Evolutionary conservation across 2,329 filamentous ascomycete species (phyloP), one percentile per base, ranked within the genome.

Genomic region (Fusarium nematophilum): DNA sequence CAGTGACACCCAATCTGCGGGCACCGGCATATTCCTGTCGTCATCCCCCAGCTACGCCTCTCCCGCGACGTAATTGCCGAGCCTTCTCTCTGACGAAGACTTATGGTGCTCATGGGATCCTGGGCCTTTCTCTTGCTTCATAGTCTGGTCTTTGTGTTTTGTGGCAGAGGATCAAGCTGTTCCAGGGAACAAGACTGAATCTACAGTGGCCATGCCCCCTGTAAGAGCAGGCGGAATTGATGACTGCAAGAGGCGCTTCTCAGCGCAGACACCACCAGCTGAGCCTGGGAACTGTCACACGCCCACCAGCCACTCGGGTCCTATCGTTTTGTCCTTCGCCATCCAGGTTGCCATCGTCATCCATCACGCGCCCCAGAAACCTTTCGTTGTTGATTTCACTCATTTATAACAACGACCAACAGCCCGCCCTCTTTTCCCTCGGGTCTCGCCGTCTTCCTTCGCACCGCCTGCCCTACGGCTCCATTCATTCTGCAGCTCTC

Each of bases 291-390:
- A 33, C 11, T 31, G 42, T 53, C 43, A 48, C 36, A 53, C 36
- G 43, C 34, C n/a, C n/a, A n/a, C 15, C 13, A 27, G 21, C 23
- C 15, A 39, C 42, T 54, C 26, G 36, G 43, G 48, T 45, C 39
- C 38, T 62, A 42, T n/a, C n/a, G n/a, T n/a, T n/a, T 58, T 42
- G 52, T 50, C 31, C 49, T 48, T 44, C 48, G 40, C 23, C 27
- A 48, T 39, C 40, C 29, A 27, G 29, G 42, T 56, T 51, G 57
- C 58, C 64, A 64, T 63, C 60, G 46, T 64, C 59, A 59, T 54
- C 36, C 33, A 58, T 66, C 63, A 59, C 62, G 58, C 55, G 64
- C 44, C 33, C n/a, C 8, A 10, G 38, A 36, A 9, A 23, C 29
- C n/a, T n/a, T 29, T 27, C 21, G 13, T 30, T 25, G 13, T 17